phyloP scores from a whole-genome alignment of 768 basidiomycete genomes.

The Lentinus tigrinus region DNA sequence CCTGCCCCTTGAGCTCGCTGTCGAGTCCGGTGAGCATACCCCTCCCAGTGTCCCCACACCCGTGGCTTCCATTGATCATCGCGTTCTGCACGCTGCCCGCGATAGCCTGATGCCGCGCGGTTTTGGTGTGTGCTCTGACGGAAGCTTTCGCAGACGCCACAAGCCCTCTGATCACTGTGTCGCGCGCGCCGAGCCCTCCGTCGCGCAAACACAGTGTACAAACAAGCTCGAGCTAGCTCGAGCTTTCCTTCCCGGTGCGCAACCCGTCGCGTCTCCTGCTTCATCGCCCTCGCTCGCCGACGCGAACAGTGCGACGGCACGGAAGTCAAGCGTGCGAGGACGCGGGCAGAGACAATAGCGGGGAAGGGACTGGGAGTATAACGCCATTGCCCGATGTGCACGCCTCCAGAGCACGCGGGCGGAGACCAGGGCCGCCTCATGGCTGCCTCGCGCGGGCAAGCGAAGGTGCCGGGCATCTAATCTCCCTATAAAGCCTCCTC shows the following conservation, averaged over 20 bases:
- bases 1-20: not conserved
- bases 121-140: slow-evolving; percentile 19
- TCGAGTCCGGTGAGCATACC: not conserved
- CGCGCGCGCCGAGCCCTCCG: not conserved
- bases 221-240: not conserved
- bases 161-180: not conserved
- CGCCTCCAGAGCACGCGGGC: not conserved
- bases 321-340: not conserved
- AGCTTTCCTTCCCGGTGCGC: not conserved
- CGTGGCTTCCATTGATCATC: slow-evolving; percentile 3
- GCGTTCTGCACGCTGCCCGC: slow-evolving; percentile 5
- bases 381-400: not conserved
- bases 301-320: not conserved
- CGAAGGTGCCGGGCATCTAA: slow-evolving; percentile 36
- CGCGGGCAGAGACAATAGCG: not conserved
- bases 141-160: slow-evolving; percentile 1
- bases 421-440: slow-evolving; percentile 25
- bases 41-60: not conserved
- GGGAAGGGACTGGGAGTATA: not conserved
- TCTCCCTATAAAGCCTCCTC: slow-evolving; percentile 43
- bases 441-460: slow-evolving; percentile 48
- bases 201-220: not conserved
- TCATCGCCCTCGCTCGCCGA: not conserved
- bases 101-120: slow-evolving; percentile 25
- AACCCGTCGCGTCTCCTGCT: not conserved